Evolutionary conservation across 2,329 filamentous ascomycete genomes (phyloP).

Genomic region (Ophiostoma sp.): DNA sequence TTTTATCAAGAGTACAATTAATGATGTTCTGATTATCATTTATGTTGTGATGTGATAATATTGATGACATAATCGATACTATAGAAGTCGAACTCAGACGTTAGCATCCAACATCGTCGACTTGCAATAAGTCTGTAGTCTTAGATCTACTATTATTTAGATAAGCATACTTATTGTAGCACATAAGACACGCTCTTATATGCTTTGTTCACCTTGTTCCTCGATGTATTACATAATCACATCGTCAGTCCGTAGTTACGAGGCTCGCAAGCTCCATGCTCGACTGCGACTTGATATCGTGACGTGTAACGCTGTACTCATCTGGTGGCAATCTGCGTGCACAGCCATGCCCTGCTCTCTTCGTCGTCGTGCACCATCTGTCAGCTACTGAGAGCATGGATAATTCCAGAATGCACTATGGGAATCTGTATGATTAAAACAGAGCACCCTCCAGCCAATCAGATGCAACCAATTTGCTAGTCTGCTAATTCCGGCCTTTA

Average conservation of each 20-base stretch:
- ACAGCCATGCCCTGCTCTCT: neutral
- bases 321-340: neutral
- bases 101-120: too few relatives aligned
- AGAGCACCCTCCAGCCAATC: neutral
- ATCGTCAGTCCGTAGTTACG: neutral
- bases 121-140: too few relatives aligned
- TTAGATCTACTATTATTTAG: too few relatives aligned
- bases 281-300: neutral
- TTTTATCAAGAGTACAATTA: constrained; percentile 3
- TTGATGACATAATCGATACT: neutral
- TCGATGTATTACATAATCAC: neutral
- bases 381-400: constrained; percentile 6
- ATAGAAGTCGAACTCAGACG: too few relatives aligned
- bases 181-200: too few relatives aligned
- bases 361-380: neutral
- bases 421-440: neutral
- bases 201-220: too few relatives aligned
- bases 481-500: constrained; percentile 16
- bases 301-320: neutral
- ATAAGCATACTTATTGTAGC: too few relatives aligned
- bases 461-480: neutral
- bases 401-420: constrained; percentile 13
- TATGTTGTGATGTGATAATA: neutral
- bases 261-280: neutral
- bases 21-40: neutral